Evolutionary conservation across 2,329 filamentous ascomycete species (phyloP).

Genomic region (Mycosphaerella arachidis): DNA sequence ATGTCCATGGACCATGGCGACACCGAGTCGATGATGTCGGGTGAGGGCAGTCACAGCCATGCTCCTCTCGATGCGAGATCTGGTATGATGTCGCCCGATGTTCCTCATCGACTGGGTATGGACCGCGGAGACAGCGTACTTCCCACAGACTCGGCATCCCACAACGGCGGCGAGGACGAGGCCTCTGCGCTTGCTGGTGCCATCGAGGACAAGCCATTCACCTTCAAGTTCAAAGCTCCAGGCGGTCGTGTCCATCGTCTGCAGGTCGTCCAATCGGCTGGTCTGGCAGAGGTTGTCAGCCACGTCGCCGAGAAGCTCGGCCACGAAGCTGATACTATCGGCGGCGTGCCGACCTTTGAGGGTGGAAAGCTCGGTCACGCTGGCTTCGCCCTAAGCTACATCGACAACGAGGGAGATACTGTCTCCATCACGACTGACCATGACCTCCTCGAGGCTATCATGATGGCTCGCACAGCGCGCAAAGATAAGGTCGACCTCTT

Average conservation of each 20-base stretch:
- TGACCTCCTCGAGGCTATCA: slow-evolving; percentile 84
- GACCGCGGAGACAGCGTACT: slow-evolving; percentile 80
- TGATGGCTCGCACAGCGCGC: slow-evolving; percentile 69
- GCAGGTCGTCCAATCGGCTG: slow-evolving; percentile 75
- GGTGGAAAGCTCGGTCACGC: slow-evolving; percentile 71
- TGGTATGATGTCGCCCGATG: slow-evolving; percentile 71
- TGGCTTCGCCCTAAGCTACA: slow-evolving; percentile 89
- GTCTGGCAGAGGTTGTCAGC: slow-evolving; percentile 71
- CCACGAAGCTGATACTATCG: slow-evolving; percentile 73
- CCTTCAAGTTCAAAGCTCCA: slow-evolving; percentile 99
- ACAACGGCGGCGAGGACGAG: slow-evolving; percentile 69
- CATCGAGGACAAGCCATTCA: slow-evolving; percentile 70
- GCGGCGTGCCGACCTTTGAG: slow-evolving; percentile 71
- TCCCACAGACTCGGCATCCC: slow-evolving; percentile 91
- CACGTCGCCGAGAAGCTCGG: slow-evolving; percentile 82
- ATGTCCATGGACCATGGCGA: slow-evolving; percentile 89
- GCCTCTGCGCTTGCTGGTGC: slow-evolving; percentile 61
- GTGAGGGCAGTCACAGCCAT: slow-evolving; percentile 64
- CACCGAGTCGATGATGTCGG: slow-evolving; percentile 93
- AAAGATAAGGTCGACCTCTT: slow-evolving; percentile 96
- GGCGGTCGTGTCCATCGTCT: slow-evolving; percentile 90
- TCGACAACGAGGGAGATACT: slow-evolving; percentile 94
- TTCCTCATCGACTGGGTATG: slow-evolving; percentile 51
- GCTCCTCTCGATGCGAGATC: slow-evolving; percentile 66
- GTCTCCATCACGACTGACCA: slow-evolving; percentile 96